phyloP scores from a whole-genome alignment of 2,329 filamentous ascomycete species.

The Pyrenophora seminiperda region DNA sequence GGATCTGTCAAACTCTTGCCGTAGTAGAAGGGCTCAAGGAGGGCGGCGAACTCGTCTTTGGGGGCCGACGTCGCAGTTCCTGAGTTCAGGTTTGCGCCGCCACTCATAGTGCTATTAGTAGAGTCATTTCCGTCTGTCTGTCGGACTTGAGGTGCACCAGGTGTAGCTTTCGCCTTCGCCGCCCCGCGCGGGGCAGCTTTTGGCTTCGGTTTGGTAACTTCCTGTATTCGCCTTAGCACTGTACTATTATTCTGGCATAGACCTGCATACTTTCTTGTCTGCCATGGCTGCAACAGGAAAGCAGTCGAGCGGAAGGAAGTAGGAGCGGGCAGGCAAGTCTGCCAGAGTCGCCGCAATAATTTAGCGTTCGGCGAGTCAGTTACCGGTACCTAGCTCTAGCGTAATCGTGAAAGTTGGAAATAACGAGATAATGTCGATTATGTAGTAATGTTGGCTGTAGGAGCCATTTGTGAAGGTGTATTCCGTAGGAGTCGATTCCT shows the following conservation, averaged over 20 bases:
- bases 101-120: conserved; percentile 16
- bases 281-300: conserved; percentile 33
- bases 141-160: conserved; percentile 16
- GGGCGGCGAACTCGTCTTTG: conserved; percentile 63
- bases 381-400: no score
- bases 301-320: conserved; percentile 11
- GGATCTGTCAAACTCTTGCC: conserved; percentile 70
- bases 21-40: conserved; percentile 73
- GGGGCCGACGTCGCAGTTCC: conserved; percentile 29
- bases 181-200: conserved; percentile 42
- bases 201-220: conserved; percentile 33
- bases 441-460: no score
- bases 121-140: conserved; percentile 16
- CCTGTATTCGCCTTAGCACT: conserved; percentile 26
- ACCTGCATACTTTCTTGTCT: conserved; percentile 35
- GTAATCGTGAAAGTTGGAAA: no score
- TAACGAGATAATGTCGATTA: no score
- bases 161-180: conserved; percentile 29
- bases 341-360: conserved; percentile 30
- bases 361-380: conserved; percentile 38
- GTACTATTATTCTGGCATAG: neutral
- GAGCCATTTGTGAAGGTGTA: no score
- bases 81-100: conserved; percentile 21
- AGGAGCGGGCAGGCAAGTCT: conserved; percentile 17
- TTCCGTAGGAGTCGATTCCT: no score